Base-by-base conservation (phyloP, 306 rosid genomes). In the Medicago lupulina region DNA sequence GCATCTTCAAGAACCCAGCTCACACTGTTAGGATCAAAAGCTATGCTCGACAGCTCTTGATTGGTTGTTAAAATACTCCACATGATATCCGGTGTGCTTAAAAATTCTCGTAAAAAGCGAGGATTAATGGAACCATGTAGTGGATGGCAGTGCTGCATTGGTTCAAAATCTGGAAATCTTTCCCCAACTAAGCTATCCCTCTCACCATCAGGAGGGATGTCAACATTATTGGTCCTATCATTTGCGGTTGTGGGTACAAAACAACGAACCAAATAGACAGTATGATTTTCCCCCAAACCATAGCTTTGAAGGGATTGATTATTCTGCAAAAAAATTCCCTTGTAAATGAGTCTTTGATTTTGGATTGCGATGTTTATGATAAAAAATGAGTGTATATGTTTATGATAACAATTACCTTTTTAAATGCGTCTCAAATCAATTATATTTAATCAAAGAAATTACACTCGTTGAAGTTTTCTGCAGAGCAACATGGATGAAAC, bases 221-320 rank as follows among this genome's bases (percentile, higher is more conserved):
- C 46, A 41, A 11, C 10, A 43, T 10, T 43, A 14, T 2, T 1
- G 47, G 14, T 43, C 47, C 47, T 85, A 78, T 78, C 81, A 64
- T 83, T 36, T 31, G 87, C 4, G 79, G 68, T 75, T 19, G 87
- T 43, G 43, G 91, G 88, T 9, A 89, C 85, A 84, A 82, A 85
- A 43, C 93, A 86, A 50, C 90, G 96, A 79, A 89, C 90, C 91
- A 92, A 74, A 76, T 88, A 93, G 38, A 92, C 82, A 23, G 90
- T 80, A 64, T 87, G 93, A 85, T 89, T 91, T 18, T 87, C 88
- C 85, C 85, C 93, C 88, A 92, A 81, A 80, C 97, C 96, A 73
- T 89, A 89, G 89, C 89, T 92, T 53, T 57, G 75, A 16, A 92
- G 89, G 18, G 92, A 76, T 74, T 88, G 91, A 76, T 92, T 93